Base-by-base conservation (phyloP, 1,284 basidiomycete genomes). In the Inonotus obliquus region DNA sequence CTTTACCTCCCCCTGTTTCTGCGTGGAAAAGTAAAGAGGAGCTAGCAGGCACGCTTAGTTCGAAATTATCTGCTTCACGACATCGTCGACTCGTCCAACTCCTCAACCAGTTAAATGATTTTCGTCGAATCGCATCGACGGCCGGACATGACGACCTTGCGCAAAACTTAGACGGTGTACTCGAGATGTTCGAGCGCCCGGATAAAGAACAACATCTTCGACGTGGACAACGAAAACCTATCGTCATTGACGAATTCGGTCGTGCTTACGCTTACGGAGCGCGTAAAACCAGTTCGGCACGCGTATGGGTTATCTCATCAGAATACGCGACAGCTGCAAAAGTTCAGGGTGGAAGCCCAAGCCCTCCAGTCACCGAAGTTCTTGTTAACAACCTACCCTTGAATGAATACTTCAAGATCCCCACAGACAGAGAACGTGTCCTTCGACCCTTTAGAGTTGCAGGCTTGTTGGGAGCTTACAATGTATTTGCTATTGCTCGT, bases 221-320 rank as follows among this genome's bases (percentile, higher is more conserved):
- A 21, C 75, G 80, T 47, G 80, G 81, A 47, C 76, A 80, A 70
- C 77, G 79, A 65, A 87, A 86, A 69, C 77, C 77, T 2, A 81
- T 84, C 45, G 71, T 76, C 35, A 74, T 92, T 60, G 94, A 96
- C 71, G 77, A 80, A 55, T 81, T 81, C 58, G 93, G 93, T 17
- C 79, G 94, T 59, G 86, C 87, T n/a, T 92, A 92, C 71, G 90
- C 90, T 0, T 71, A 89, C 45, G 94, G 95, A 27, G 83, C 85
- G 74, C 83, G 94, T 68, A 97, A 97, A 76, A 92, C 91, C 61
- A 91, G 89, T 68, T 79, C 86, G 1, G 93, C 94, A 23, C 82
- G 94, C 53, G 94, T 96, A 1, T 99, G 96, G 96, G 87, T 98
- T 76, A 90, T 98, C 59, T 88, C 89, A n/a, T 81, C 85, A 13